phyloP scores from a whole-genome alignment of 495 filamentous ascomycete species.

The Rhypophila decipiens region DNA sequence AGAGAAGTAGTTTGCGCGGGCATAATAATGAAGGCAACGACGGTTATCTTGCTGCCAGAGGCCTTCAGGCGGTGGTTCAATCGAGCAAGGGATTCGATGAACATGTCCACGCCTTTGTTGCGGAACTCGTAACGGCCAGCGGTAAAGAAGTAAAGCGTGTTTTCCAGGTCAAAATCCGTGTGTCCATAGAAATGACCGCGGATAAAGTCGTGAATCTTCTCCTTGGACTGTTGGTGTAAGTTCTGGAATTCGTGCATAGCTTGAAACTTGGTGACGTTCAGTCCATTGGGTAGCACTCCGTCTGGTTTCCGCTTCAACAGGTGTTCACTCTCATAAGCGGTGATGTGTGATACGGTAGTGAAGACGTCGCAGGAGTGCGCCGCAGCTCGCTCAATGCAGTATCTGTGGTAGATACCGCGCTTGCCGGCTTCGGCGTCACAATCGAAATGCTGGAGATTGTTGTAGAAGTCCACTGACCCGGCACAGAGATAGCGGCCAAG shows the following conservation, averaged over 20 bases:
- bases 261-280: conserved; percentile 98
- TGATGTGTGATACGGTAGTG: conserved; percentile 97
- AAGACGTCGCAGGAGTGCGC: conserved; percentile 92
- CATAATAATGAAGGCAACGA: conserved; percentile 99
- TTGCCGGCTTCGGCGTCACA: conserved; percentile 95
- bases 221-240: conserved; percentile 88
- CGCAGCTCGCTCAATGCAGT: conserved; percentile 93
- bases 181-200: conserved; percentile 98
- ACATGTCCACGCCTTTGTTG: conserved; percentile 99
- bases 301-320: conserved; percentile 96
- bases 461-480: conserved; percentile 97
- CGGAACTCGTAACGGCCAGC: conserved; percentile 94
- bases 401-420: conserved; percentile 96
- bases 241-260: conserved; percentile 99
- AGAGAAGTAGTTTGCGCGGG: conserved; percentile 94
- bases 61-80: conserved; percentile 88
- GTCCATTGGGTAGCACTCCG: conserved; percentile 89
- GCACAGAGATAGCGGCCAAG: conserved; percentile 94
- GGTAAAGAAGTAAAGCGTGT: conserved; percentile 98
- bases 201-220: conserved; percentile 97
- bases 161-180: conserved; percentile 92
- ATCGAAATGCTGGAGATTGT: conserved; percentile 96
- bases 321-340: conserved; percentile 96
- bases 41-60: conserved; percentile 80
- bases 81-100: conserved; percentile 90